Evolutionary conservation across 2,329 filamentous ascomycete species (phyloP), one percentile per base, ranked within the genome.

Genomic region (Sporothrix euskadiensis): DNA sequence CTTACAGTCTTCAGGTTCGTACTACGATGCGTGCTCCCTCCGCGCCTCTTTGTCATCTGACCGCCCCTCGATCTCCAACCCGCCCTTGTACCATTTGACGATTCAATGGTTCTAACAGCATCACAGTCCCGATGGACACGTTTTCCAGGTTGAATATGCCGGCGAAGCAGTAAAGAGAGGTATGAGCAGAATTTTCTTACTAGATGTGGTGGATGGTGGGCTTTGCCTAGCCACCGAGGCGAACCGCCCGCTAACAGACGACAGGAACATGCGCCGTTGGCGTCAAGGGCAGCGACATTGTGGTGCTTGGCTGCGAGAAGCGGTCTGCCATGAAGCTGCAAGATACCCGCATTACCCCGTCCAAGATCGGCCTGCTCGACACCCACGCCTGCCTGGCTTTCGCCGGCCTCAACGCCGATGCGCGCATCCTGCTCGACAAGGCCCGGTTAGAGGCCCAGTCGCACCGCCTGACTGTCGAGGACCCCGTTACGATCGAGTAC

Each of bases 81-180:
- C 22, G 8, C 30, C 30, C 2, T 19, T 32, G 30, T 59, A 26
- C 56, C 59, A 30, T 52, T 35, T 32, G 35, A 2, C 30, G 30
- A 19, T 74, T 77, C 61, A 30, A 22, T 30, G 4, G 8, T 32
- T 63, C 44, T 49, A 74, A 70, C 49, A 57, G 52, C 49, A 69
- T 75, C n/a, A 68, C 81, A 98, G 95, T 89, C 96, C 96, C 80
- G 96, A 99, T 85, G 96, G 96, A 84, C 96, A 99, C 87, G 96
- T 99, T 80, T 99, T 99, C 86, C 96, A 99, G 85, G 96, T 99
- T 80, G 96, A 99, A 88, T 99, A 99, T 89, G 96, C 96, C 73
- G 92, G 97, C 78, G 96, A 99, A 86, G 96, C 96, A 78, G 96
- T 99, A 78, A 99, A 99, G 88, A 87, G 96, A 94, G 96, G 95